phyloP scores from a whole-genome alignment of 192 early-diverging fungal genomes.

The Coemansia sp. region DNA sequence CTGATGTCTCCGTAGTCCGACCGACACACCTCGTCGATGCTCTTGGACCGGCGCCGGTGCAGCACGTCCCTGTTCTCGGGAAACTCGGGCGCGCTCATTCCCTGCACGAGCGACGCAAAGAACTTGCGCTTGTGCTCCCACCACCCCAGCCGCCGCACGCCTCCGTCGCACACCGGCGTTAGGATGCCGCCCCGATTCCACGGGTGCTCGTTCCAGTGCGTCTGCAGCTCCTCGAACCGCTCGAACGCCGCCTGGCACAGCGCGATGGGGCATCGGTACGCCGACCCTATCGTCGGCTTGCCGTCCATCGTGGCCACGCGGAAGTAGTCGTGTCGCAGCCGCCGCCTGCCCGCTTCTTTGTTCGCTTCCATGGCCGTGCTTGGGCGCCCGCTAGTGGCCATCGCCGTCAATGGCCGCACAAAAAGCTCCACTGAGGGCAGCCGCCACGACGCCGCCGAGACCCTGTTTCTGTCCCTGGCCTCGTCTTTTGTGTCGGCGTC shows the following conservation, averaged over 20 bases:
- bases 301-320: constrained; percentile 41
- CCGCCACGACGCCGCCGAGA: background rate
- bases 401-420: constrained; percentile 5
- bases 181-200: constrained; percentile 46
- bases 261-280: constrained; percentile 34
- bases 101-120: constrained; percentile 33
- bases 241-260: constrained; percentile 18
- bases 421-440: background rate
- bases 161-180: constrained; percentile 43
- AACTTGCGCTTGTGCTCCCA: constrained; percentile 47
- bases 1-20: constrained; percentile 43
- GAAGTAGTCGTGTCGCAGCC: constrained; percentile 43
- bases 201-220: constrained; percentile 41
- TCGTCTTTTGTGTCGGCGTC: background rate
- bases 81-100: constrained; percentile 20
- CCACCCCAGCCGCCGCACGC: constrained; percentile 34
- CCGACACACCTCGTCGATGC: constrained; percentile 34
- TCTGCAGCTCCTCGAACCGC: constrained; percentile 32
- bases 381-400: background rate
- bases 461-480: too few relatives aligned
- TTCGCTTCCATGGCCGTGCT: background rate
- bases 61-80: constrained; percentile 10
- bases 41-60: constrained; percentile 15
- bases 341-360: constrained; percentile 2
- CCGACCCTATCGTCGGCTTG: constrained; percentile 12